These are phyloP conservation scores for Aspergillus persii DNA, from an alignment of 2,329 filamentous ascomycete species.

Conservation along the genomic window DNA sequence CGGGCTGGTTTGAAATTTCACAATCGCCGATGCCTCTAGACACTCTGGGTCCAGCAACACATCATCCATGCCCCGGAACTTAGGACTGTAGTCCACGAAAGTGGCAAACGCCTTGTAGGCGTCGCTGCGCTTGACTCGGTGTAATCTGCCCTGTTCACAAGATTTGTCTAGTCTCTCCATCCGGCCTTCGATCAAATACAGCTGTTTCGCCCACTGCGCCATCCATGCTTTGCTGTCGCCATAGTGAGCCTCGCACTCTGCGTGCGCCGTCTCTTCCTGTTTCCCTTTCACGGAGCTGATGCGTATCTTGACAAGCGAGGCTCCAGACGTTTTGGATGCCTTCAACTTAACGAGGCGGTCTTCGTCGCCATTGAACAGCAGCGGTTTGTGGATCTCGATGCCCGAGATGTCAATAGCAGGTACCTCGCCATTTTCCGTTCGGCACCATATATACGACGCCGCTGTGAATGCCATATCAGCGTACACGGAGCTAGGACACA, in stretches of 20 bases:
- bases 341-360: not conserved
- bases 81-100: slow-evolving; percentile 24
- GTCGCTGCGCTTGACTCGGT: slow-evolving; percentile 15
- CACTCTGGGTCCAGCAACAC: slow-evolving; percentile 25
- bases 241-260: not conserved
- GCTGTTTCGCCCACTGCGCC: not conserved
- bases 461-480: slow-evolving; percentile 66
- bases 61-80: slow-evolving; percentile 29
- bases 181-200: not conserved
- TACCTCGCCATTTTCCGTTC: not conserved
- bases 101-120: slow-evolving; percentile 29
- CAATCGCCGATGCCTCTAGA: slow-evolving; percentile 29
- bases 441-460: slow-evolving; percentile 52
- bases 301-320: not conserved
- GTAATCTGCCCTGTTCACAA: slow-evolving; percentile 3
- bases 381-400: not conserved
- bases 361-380: not conserved
- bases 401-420: not conserved
- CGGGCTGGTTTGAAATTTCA: slow-evolving; percentile 23
- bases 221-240: not conserved
- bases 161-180: not conserved
- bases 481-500: slow-evolving; percentile 63
- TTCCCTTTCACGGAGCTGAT: not conserved
- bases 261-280: not conserved
- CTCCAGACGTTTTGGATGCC: not conserved